phyloP scores from a whole-genome alignment of 2,329 filamentous ascomycete species.

The Neophaeococcomyces mojaviensis region DNA sequence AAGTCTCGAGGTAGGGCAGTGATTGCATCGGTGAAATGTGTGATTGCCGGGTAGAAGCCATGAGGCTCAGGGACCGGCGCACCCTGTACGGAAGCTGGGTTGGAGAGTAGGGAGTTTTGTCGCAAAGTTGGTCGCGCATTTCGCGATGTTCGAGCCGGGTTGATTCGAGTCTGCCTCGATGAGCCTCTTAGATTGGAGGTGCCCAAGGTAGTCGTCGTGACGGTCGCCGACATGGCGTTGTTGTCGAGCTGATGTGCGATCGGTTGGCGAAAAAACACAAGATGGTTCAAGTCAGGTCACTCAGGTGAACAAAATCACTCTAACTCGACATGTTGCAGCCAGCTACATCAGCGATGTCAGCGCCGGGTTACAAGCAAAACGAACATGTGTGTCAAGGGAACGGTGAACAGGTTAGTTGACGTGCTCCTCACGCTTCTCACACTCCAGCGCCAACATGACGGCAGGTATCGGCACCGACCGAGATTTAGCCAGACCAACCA shows the following conservation, averaged over 20 bases:
- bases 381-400: not conserved
- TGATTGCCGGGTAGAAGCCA: constrained; percentile 58
- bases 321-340: constrained; percentile 1
- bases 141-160: constrained; percentile 42
- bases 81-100: constrained; percentile 18
- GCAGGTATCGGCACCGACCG: no score
- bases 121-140: constrained; percentile 35
- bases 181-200: constrained; percentile 23
- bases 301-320: not conserved
- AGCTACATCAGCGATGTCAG: not conserved
- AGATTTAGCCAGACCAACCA: no score
- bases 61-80: constrained; percentile 28
- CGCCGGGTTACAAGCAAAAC: constrained; percentile 1
- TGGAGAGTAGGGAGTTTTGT: constrained; percentile 25
- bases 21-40: constrained; percentile 82
- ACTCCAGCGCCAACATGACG: no score
- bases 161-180: constrained; percentile 40
- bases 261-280: not conserved
- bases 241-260: constrained; percentile 3
- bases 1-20: constrained; percentile 90
- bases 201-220: constrained; percentile 18
- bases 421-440: not conserved
- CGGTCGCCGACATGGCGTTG: constrained; percentile 19
- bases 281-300: not conserved
- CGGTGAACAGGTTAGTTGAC: not conserved